These are phyloP conservation scores for Lotmaria passim DNA, from an alignment of 208 protist genomes.

Conservation along the genomic window DNA sequence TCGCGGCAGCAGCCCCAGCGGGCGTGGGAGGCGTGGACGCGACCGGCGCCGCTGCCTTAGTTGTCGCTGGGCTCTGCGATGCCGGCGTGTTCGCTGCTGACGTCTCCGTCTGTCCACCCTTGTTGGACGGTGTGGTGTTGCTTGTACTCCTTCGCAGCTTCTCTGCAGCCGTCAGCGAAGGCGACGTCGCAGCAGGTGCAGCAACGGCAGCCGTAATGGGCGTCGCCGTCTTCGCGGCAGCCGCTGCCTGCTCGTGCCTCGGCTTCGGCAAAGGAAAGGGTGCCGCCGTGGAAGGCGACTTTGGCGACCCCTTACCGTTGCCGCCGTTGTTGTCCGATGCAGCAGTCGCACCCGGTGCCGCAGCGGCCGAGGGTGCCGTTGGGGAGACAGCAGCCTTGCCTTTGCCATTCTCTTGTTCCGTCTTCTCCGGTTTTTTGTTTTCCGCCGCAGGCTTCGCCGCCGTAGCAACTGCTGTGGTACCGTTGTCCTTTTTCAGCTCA, in stretches of 20 bases:
- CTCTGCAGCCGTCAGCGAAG: constrained; percentile 9
- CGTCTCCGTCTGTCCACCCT: background rate
- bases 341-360: background rate
- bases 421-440: constrained; percentile 9
- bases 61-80: background rate
- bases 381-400: background rate
- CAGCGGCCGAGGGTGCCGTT: background rate
- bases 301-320: background rate
- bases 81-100: background rate
- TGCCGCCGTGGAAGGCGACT: background rate
- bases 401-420: background rate
- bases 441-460: background rate
- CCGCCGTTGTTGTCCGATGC: background rate
- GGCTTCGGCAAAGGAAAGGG: constrained; percentile 32
- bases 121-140: background rate
- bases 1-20: background rate
- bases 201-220: background rate
- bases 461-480: background rate
- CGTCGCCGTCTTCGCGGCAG: background rate
- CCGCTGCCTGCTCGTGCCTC: constrained; percentile 24
- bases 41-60: background rate
- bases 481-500: background rate
- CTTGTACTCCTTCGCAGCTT: constrained; percentile 11
- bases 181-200: background rate
- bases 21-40: background rate